These are phyloP conservation scores for Nicotiana sylvestris DNA, from an alignment of 257 asterid species.

Conservation along the genomic window DNA sequence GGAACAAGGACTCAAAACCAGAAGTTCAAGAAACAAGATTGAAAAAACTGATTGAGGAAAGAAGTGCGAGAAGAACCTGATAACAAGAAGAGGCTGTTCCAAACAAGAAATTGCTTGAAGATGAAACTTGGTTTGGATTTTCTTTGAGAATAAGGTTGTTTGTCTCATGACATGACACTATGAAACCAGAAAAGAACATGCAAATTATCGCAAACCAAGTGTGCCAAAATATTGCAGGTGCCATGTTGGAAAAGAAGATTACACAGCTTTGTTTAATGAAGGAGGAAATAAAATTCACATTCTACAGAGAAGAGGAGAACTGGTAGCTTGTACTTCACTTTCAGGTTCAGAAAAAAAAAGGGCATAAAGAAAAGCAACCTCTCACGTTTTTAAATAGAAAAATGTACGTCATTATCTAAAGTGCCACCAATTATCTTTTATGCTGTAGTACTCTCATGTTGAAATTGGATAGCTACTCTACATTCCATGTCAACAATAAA, in stretches of 20 bases:
- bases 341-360: background rate
- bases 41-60: background rate
- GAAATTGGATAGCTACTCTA: too few relatives aligned
- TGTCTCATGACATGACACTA: conserved; percentile 6
- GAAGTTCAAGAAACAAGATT: background rate
- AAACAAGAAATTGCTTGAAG: conserved; percentile 38
- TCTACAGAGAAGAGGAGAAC: background rate
- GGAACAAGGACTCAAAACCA: background rate
- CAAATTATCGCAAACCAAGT: background rate
- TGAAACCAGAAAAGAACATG: background rate
- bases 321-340: background rate
- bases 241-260: background rate
- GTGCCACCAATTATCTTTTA: background rate
- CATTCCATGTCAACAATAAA: background rate
- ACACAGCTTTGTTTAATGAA: background rate
- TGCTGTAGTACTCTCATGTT: background rate
- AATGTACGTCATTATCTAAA: background rate
- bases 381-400: background rate
- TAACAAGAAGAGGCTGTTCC: conserved; percentile 69
- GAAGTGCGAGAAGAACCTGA: conserved; percentile 29
- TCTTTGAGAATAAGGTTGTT: conserved; percentile 11
- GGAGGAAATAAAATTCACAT: background rate
- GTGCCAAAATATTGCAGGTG: background rate
- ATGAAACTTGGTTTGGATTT: conserved; percentile 12
- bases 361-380: background rate